phyloP scores from a whole-genome alignment of 768 basidiomycete genomes.

The Phylloporus scabripes region DNA sequence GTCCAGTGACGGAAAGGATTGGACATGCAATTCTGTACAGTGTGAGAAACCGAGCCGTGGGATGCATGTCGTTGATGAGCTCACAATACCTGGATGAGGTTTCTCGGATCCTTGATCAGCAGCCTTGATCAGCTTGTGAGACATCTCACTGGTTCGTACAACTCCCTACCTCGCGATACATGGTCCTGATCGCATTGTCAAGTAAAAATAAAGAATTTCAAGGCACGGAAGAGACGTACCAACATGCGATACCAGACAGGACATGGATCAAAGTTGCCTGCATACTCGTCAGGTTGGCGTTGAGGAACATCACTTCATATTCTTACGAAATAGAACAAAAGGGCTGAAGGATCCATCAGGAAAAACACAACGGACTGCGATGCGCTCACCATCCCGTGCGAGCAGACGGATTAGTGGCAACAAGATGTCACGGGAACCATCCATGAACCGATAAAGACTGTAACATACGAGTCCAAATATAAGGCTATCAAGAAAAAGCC shows the following conservation, averaged over 20 bases:
- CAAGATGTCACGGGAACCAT: not conserved
- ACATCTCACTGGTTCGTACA: too few relatives aligned
- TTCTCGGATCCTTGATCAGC: not conserved
- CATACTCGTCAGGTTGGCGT: not conserved
- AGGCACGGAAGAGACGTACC: too few relatives aligned
- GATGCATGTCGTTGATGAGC: not conserved
- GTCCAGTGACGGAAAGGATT: not conserved
- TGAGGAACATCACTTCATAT: too few relatives aligned
- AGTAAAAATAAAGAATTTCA: not conserved
- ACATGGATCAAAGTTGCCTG: not conserved
- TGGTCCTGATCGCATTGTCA: not conserved
- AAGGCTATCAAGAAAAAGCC: conserved; percentile 10
- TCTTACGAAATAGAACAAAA: conserved; percentile 17
- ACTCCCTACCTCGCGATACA: not conserved
- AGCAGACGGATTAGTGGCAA: conserved; percentile 7
- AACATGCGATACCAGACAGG: not conserved
- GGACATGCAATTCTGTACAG: not conserved
- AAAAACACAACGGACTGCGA: not conserved
- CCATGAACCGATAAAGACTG: conserved; percentile 2
- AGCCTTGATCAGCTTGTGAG: too few relatives aligned
- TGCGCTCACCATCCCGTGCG: conserved; percentile 7
- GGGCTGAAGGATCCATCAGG: not conserved
- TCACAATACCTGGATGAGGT: not conserved
- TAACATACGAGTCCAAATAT: conserved; percentile 1
- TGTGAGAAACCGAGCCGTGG: not conserved